Evolutionary conservation across 768 basidiomycete species (phyloP).

Genomic region (Agaricus subrufescens): DNA sequence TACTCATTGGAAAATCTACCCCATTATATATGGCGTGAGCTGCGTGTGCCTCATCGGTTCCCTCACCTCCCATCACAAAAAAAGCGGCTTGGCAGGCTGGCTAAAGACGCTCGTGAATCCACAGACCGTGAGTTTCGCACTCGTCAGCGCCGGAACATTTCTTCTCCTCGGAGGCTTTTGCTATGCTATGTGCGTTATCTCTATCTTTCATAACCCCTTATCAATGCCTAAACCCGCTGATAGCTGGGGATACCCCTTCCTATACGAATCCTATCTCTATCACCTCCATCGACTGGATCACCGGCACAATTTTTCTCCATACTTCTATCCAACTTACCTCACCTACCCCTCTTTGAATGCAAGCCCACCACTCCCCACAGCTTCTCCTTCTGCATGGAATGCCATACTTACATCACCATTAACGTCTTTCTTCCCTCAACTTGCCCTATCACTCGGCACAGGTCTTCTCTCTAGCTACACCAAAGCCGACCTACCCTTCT

Average conservation of each 20-base stretch:
- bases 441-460: slow-evolving; percentile 61
- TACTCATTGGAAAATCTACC: slow-evolving; percentile 97
- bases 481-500: slow-evolving; percentile 61
- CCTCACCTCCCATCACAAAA: slow-evolving; percentile 8
- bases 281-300: slow-evolving; percentile 90
- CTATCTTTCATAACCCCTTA: slow-evolving; percentile 3
- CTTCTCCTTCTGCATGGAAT: slow-evolving; percentile 18
- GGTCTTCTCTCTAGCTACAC: slow-evolving; percentile 69
- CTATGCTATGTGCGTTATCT: slow-evolving; percentile 48
- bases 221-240: neutral
- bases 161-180: slow-evolving; percentile 52
- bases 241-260: slow-evolving; percentile 94
- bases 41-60: slow-evolving; percentile 54
- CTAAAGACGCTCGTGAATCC: slow-evolving; percentile 40
- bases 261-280: slow-evolving; percentile 90
- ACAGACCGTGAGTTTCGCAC: slow-evolving; percentile 57
- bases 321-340: slow-evolving; percentile 94
- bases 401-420: slow-evolving; percentile 64
- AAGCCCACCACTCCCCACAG: slow-evolving; percentile 2
- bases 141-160: slow-evolving; percentile 71
- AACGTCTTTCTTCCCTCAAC: slow-evolving; percentile 81
- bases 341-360: slow-evolving; percentile 51
- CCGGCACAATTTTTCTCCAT: slow-evolving; percentile 97
- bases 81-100: slow-evolving; percentile 17
- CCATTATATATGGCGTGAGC: slow-evolving; percentile 83